Base-by-base conservation (phyloP, 2,329 filamentous ascomycete species). In the Diplodia scrobiculata region DNA sequence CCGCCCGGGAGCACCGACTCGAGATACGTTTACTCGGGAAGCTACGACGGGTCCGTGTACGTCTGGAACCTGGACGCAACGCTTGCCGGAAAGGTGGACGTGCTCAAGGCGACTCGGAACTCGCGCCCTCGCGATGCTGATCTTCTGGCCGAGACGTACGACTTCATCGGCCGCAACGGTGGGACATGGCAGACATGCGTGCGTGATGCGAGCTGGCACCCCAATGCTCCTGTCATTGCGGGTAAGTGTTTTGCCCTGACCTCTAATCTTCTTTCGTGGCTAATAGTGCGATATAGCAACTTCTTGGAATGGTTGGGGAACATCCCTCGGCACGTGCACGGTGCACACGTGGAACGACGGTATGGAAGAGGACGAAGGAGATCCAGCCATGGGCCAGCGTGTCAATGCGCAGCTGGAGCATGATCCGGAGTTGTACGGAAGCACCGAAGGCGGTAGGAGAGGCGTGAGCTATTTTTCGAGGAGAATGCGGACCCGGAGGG, bases 11-110 rank as follows among this genome's bases (percentile, higher is more conserved):
- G 91, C 73, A 94, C 92, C 1, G 91, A 97, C 75, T 92, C 91
- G 9, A 85, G 92, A 71, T 98, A 97, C 74, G 92, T 99, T 25
- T 98, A 97, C 79, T 91, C 89, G 21, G 95, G 95, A 25, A 96
- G 91, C 72, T 87, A 91, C 69, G 92, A 97, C 71, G 95, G 95
- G 58, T 90, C 90, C 67, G 90, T 97, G 0, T 94, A 92, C 71
- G 86, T 98, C 50, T 99, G 91, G 84, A 98, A 98, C 74, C 81
- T 98, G 78, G 93, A 99, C 74, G 93, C 91, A 36, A 97, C 92
- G 0, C 74, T 91, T 11, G 92, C 91, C 0, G 87, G 85, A 4
- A 87, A 85, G 50, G 88, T 99, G 53, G 88, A 98, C 74, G 93
- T 97, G 6, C 84, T 86, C 51, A 79, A 84, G 68, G 88, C 90